Base-by-base conservation (phyloP, 805 yeast species). In the Millerozyma acaciae region DNA sequence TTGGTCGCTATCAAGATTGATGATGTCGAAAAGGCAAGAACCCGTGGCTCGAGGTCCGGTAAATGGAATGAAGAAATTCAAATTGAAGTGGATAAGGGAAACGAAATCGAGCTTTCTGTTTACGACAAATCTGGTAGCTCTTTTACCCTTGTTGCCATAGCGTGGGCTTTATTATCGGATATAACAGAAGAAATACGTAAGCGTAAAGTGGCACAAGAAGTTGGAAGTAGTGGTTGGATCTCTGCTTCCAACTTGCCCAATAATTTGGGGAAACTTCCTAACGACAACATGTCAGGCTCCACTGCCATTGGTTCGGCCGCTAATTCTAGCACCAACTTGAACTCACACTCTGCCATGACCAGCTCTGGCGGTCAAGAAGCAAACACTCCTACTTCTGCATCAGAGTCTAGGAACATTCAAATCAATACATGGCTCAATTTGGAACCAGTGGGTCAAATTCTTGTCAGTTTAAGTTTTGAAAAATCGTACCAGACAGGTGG, bases 121-220 rank as follows among this genome's bases (percentile, higher is more conserved):
- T 88, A 82, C 56, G 98, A 93, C 55, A 81, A 80, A 46, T 65
- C 73, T 8, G 84, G 84, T 23, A 76, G 69, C 37, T 73, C 68
- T 31, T 63, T 72, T 39, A 77, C 81, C 6, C 97, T 98, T 0
- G 96, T 93, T 6, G 98, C 95, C 6, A 70, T 93, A 23, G 77
- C 84, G 48, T 93, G 98, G 98, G 71, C 90, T 17, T 74, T 90
- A 22, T 68, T 93, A 18, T 80, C 94, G 3, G 99, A 93, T 57
- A 75, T 93, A 26, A 88, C 94, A 1, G 99, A 93, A 64, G 97
- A 93, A 47, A 74, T 90, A 35, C 85, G 99, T 60, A 84, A 93
- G 50, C 83, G 81, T 56, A 87, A 86, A 49, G 89, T 85, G 15
- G 85, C 78, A 6, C 79, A 76, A 48, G 85, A 84, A 26, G 61